phyloP scores from a whole-genome alignment of 768 basidiomycete genomes.

The Hydnomerulius pinastri region DNA sequence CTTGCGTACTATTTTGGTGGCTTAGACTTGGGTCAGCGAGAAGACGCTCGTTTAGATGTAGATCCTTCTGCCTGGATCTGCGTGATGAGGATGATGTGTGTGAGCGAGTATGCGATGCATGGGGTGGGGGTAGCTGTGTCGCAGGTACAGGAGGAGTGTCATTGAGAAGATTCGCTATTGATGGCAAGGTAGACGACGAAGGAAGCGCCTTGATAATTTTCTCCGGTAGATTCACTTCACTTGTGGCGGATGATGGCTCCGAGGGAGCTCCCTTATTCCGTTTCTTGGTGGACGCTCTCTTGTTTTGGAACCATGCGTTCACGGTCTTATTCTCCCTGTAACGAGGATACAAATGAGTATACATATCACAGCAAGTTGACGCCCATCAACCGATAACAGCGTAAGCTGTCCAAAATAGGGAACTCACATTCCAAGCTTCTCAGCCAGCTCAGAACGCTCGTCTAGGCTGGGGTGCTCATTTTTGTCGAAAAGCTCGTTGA shows the following conservation, averaged over 20 bases:
- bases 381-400: constrained; percentile 19
- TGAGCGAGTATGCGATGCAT: constrained; percentile 26
- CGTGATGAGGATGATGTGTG: constrained; percentile 26
- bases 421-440: constrained; percentile 75
- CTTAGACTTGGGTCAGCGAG: constrained; percentile 19
- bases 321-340: constrained; percentile 82
- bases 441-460: constrained; percentile 65
- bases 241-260: constrained; percentile 35
- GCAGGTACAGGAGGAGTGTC: constrained; percentile 29
- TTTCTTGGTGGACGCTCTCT: constrained; percentile 82
- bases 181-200: constrained; percentile 31
- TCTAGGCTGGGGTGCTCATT: constrained; percentile 75
- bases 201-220: constrained; percentile 30
- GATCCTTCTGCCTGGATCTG: constrained; percentile 34
- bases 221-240: constrained; percentile 16
- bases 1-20: constrained; percentile 13
- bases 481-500: constrained; percentile 78
- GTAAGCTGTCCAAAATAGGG: constrained; percentile 26
- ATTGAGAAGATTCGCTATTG: constrained; percentile 44
- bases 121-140: constrained; percentile 20
- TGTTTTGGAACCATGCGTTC: constrained; percentile 87
- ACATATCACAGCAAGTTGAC: constrained; percentile 7
- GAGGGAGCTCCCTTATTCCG: constrained; percentile 45
- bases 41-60: constrained; percentile 29
- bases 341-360: constrained; percentile 12